Conservation (phyloP, 495 filamentous ascomycete genomes). For the Xylona heveae region DNA sequence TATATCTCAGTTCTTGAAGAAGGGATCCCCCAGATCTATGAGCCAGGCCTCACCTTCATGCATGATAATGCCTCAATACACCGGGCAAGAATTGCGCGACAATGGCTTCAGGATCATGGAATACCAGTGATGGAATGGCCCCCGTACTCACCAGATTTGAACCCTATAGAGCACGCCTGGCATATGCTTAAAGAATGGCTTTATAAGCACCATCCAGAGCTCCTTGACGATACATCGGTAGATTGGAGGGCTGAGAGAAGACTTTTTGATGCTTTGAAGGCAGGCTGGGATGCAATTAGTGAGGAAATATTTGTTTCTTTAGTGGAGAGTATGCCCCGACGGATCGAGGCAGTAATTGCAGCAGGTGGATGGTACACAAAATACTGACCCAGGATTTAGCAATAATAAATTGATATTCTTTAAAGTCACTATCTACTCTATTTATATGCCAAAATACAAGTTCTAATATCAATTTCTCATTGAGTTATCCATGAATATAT, state of each 20-base stretch:
- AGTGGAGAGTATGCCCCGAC: background rate
- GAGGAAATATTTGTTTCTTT: slow-evolving; percentile 1
- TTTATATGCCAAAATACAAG: no score
- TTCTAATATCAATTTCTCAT: no score
- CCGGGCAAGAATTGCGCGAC: slow-evolving; percentile 1
- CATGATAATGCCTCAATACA: slow-evolving; percentile 4
- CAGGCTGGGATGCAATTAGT: background rate
- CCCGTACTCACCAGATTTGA: slow-evolving; percentile 9
- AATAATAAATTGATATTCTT: no score
- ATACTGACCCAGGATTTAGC: no score
- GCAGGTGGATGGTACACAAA: slow-evolving; percentile 1
- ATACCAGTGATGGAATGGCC: slow-evolving; percentile 8
- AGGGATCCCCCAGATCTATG: slow-evolving; percentile 6
- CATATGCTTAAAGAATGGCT: slow-evolving; percentile 7
- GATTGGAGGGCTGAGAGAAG: background rate
- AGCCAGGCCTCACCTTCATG: slow-evolving; percentile 7
- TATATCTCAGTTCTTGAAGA: background rate
- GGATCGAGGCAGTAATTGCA: background rate
- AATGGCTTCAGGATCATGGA: slow-evolving; percentile 1
- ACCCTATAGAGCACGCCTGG: slow-evolving; percentile 10
- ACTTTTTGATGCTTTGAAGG: background rate
- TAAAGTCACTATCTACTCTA: no score
- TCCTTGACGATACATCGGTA: slow-evolving; percentile 1
- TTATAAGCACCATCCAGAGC: slow-evolving; percentile 6
- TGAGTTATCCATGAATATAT: no score